These are phyloP conservation scores for Xylaria polymorpha DNA, from an alignment of 2,329 filamentous ascomycete genomes.

Conservation along the genomic window DNA sequence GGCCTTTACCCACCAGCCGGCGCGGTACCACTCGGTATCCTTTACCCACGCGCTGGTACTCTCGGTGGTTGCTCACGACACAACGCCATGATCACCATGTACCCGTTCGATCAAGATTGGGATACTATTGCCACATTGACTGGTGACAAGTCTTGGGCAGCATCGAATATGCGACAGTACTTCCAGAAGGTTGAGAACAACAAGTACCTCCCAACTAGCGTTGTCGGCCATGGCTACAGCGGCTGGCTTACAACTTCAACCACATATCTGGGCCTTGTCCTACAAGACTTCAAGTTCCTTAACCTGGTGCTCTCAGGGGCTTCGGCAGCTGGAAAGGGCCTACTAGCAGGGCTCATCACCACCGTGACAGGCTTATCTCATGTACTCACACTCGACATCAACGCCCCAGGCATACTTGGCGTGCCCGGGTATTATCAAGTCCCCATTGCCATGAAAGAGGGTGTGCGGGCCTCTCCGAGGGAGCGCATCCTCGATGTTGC, in stretches of 20 bases:
- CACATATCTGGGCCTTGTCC: slow-evolving; percentile 59
- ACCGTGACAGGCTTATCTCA: slow-evolving; percentile 16
- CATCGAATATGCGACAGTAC: slow-evolving; percentile 70
- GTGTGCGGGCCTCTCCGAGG: slow-evolving; percentile 59
- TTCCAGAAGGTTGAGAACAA: slow-evolving; percentile 67
- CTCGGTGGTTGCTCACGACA: slow-evolving; percentile 67
- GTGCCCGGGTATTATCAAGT: slow-evolving; percentile 63
- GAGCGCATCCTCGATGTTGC: slow-evolving; percentile 63
- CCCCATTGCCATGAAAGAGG: slow-evolving; percentile 58
- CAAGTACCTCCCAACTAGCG: slow-evolving; percentile 59
- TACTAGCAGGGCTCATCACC: slow-evolving; percentile 45
- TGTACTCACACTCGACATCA: slow-evolving; percentile 58
- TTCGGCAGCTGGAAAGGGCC: slow-evolving; percentile 56
- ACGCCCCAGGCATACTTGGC: slow-evolving; percentile 49
- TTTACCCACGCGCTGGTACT: slow-evolving; percentile 61
- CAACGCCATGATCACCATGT: slow-evolving; percentile 69
- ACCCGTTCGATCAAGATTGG: slow-evolving; percentile 70
- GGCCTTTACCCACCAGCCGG: slow-evolving; percentile 55
- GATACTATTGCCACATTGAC: slow-evolving; percentile 67
- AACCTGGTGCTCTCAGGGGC: slow-evolving; percentile 59
- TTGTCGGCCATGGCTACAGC: slow-evolving; percentile 64
- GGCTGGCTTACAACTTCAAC: slow-evolving; percentile 64
- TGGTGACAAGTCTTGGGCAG: slow-evolving; percentile 68
- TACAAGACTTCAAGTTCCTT: slow-evolving; percentile 59
- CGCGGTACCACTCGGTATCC: slow-evolving; percentile 56